These are phyloP conservation scores for Erodium trifolium DNA, from an alignment of 441 rosid genomes.

Conservation along the genomic window DNA sequence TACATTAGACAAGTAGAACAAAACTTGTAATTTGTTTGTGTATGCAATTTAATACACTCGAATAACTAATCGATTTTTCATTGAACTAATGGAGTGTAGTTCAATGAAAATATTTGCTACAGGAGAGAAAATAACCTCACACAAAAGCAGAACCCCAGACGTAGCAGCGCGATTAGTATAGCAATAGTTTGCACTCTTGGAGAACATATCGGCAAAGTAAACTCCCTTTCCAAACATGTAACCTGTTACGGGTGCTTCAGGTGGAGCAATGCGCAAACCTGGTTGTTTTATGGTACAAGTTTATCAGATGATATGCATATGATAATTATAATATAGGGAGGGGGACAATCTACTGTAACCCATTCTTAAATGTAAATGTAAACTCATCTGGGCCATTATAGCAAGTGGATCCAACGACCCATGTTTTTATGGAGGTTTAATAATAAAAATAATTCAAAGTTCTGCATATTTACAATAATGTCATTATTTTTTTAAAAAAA, in stretches of 20 bases:
- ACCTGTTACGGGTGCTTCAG: slow-evolving; percentile 83
- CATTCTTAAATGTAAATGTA: no score
- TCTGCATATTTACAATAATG: no score
- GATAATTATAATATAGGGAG: neutral
- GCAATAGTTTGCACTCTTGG: slow-evolving; percentile 89
- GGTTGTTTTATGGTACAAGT: slow-evolving; percentile 14
- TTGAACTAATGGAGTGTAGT: neutral
- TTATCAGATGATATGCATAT: slow-evolving; percentile 12
- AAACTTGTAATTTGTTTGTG: no score
- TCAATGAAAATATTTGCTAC: neutral
- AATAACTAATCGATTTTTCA: neutral
- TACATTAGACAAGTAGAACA: neutral
- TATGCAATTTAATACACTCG: neutral
- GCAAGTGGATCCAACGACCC: no score
- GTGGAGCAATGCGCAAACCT: slow-evolving; percentile 93
- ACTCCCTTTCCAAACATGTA: slow-evolving; percentile 97
- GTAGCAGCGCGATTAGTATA: slow-evolving; percentile 36
- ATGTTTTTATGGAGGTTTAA: no score
- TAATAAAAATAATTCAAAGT: no score
- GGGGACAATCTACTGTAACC: no score
- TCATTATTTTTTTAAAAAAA: no score
- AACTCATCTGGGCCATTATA: no score
- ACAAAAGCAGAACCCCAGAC: slow-evolving; percentile 72
- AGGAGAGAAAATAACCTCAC: slow-evolving; percentile 47
- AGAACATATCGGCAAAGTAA: slow-evolving; percentile 96